These are phyloP conservation scores for Aspergillus piperis DNA, from an alignment of 2,329 filamentous ascomycete species.

Conservation along the genomic window DNA sequence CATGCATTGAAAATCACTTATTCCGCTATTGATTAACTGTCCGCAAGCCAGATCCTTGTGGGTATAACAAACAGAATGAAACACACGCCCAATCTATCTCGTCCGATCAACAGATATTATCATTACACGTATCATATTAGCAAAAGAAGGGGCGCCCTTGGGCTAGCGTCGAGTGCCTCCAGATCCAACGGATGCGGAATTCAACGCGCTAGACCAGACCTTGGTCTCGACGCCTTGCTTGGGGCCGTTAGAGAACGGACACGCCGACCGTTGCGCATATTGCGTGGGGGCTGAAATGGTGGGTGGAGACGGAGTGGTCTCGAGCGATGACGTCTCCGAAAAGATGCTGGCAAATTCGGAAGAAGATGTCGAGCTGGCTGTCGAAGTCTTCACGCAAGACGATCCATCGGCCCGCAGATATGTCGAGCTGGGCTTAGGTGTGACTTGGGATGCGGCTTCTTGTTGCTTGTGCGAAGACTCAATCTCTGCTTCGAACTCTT, in stretches of 20 bases:
- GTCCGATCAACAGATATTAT: background rate
- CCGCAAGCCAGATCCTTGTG: background rate
- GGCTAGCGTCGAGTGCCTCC: background rate
- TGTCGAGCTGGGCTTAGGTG: background rate
- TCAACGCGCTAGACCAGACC: conserved; percentile 28
- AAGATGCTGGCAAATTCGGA: background rate
- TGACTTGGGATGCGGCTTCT: background rate
- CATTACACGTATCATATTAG: background rate
- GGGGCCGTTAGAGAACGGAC: conserved; percentile 34
- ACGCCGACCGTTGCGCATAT: conserved; percentile 23
- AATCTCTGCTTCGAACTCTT: conserved; percentile 57
- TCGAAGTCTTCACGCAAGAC: background rate
- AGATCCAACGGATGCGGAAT: background rate
- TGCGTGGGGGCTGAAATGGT: conserved; percentile 30
- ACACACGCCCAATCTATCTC: background rate
- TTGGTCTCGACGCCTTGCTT: conserved; percentile 30
- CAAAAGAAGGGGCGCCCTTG: background rate
- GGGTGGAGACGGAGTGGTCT: background rate
- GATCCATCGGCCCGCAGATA: background rate
- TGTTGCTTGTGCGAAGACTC: background rate
- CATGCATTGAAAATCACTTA: background rate
- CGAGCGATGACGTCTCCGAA: background rate
- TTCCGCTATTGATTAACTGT: background rate
- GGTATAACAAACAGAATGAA: background rate
- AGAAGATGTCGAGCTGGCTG: background rate